Conservation (phyloP, 176 grass and related monocot species). For the Calamus simplicifolius region DNA sequence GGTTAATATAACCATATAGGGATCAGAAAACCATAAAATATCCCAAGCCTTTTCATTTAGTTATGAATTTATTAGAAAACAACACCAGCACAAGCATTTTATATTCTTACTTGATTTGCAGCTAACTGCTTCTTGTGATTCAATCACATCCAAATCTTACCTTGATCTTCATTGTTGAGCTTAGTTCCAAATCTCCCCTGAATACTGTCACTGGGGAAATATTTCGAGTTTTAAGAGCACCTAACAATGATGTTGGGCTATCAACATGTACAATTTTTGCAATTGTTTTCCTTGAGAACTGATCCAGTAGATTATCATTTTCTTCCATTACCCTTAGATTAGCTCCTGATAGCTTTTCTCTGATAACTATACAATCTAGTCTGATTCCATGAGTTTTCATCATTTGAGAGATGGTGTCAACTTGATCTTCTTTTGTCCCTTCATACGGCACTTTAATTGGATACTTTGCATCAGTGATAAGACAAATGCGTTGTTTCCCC, state of each 20-base stretch:
- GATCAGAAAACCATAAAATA: too few relatives aligned
- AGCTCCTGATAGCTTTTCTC: slow-evolving; percentile 34
- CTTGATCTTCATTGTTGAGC: slow-evolving; percentile 79
- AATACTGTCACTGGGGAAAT: slow-evolving; percentile 83
- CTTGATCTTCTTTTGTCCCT: slow-evolving; percentile 85
- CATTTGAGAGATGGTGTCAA: slow-evolving; percentile 62
- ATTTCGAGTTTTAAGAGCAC: slow-evolving; percentile 80
- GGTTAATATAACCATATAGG: too few relatives aligned
- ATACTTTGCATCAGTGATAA: slow-evolving; percentile 76
- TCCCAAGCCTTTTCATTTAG: too few relatives aligned
- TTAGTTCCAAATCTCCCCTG: slow-evolving; percentile 89
- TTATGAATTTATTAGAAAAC: too few relatives aligned
- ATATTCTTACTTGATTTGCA: too few relatives aligned
- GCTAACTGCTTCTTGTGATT: too few relatives aligned
- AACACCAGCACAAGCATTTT: too few relatives aligned
- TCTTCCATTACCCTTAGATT: slow-evolving; percentile 44
- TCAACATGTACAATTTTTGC: slow-evolving; percentile 63
- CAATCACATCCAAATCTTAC: slow-evolving; percentile 19
- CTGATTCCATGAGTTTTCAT: slow-evolving; percentile 80
- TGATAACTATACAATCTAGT: slow-evolving; percentile 64
- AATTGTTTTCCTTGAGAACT: slow-evolving; percentile 52
- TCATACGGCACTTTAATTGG: slow-evolving; percentile 65
- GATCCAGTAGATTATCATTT: slow-evolving; percentile 64
- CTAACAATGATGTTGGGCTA: slow-evolving; percentile 61
- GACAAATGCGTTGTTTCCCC: slow-evolving; percentile 57